phyloP scores from a whole-genome alignment of 1,284 basidiomycete genomes.

The Austroboletus novae-zelandiae region DNA sequence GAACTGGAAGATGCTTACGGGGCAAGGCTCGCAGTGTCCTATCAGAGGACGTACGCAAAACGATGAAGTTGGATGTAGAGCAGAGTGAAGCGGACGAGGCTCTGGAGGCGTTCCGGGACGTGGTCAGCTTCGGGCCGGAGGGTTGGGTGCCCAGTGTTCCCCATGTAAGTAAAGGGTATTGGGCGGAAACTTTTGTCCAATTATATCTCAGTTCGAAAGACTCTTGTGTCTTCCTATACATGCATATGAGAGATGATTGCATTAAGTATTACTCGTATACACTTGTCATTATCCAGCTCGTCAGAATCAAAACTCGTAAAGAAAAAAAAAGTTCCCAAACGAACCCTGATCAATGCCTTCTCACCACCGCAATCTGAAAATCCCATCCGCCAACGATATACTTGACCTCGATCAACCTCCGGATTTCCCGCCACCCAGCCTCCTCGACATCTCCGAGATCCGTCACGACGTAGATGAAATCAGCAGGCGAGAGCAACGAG shows the following conservation, averaged over 20 bases:
- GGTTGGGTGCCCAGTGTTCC: too few species aligned
- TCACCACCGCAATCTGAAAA: slow-evolving; percentile 75
- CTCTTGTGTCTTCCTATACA: too few species aligned
- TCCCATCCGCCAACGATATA: slow-evolving; percentile 79
- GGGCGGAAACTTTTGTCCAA: too few species aligned
- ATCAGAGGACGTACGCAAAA: too few species aligned
- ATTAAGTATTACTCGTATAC: not conserved
- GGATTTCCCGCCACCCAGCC: slow-evolving; percentile 78
- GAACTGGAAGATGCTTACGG: too few species aligned
- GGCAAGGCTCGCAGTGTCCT: too few species aligned
- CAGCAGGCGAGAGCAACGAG: slow-evolving; percentile 84
- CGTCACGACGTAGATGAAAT: slow-evolving; percentile 81
- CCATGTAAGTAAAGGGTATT: too few species aligned
- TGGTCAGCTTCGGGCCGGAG: too few species aligned
- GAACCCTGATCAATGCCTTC: slow-evolving; percentile 51
- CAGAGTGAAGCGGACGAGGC: too few species aligned
- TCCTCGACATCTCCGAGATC: slow-evolving; percentile 53
- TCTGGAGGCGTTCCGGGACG: too few species aligned
- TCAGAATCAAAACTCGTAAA: not conserved
- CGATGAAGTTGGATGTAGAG: too few species aligned
- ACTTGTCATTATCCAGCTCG: slow-evolving; percentile 9
- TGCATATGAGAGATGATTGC: not conserved
- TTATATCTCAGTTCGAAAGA: too few species aligned
- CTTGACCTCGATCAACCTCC: slow-evolving; percentile 75
- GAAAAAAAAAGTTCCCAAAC: not conserved